Evolutionary conservation across 129 eudicot species (phyloP).

Genomic region (Artemisia annua): DNA sequence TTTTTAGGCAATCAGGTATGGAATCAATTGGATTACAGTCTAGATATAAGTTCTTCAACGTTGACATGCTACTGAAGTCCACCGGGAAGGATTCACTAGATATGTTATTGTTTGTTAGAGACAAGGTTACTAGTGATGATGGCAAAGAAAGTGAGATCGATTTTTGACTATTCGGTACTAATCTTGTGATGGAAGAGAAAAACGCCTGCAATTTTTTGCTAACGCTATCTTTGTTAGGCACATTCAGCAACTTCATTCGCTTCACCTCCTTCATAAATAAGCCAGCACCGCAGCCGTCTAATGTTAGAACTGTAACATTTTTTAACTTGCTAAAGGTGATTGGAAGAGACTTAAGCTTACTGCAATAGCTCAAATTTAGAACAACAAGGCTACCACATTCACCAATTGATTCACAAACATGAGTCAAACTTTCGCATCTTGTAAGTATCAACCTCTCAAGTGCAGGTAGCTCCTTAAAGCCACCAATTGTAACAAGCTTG

Average conservation of each 20-base stretch:
- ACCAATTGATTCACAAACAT: conserved; percentile 26
- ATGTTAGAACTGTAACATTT: background rate
- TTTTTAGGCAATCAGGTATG: conserved; percentile 24
- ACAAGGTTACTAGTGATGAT: background rate
- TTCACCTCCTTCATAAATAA: too few species aligned
- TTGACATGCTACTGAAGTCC: conserved; percentile 22
- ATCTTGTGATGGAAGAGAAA: background rate
- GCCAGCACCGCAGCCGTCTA: conserved; percentile 10
- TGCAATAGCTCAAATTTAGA: conserved; percentile 16
- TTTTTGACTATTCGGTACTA: background rate
- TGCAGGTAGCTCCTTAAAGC: conserved; percentile 18
- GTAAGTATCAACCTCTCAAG: conserved; percentile 12
- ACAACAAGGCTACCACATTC: background rate
- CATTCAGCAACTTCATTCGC: too few species aligned
- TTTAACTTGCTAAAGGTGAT: background rate
- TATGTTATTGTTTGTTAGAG: conserved; percentile 11
- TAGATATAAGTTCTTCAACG: conserved; percentile 5
- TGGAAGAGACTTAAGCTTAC: conserved; percentile 11
- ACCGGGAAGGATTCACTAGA: conserved; percentile 16
- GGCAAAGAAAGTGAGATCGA: background rate
- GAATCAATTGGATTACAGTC: conserved; percentile 18
- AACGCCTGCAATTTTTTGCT: too few species aligned
- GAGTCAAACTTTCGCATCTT: conserved; percentile 12
- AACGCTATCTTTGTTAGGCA: too few species aligned
- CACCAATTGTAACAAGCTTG: background rate